Conservation (phyloP, 331 rosid genomes). For the Phaseolus coccineus region DNA sequence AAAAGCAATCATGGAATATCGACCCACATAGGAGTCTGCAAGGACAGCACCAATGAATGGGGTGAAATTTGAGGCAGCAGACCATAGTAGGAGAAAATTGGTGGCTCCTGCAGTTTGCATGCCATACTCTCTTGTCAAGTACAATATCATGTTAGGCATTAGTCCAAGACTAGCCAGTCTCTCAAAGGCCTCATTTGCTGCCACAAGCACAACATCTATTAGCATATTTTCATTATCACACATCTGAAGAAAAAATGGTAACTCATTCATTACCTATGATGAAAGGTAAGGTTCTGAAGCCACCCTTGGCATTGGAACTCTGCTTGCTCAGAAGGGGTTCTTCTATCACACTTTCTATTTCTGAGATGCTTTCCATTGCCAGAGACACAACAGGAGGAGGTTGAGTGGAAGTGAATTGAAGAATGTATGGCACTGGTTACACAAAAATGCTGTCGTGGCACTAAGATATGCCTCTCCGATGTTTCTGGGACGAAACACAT, state of each 20-base stretch:
- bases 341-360: slow-evolving; percentile 31
- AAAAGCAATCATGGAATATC: slow-evolving; percentile 40
- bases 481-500: not conserved
- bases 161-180: slow-evolving; percentile 40
- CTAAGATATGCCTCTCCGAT: not conserved
- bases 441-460: not conserved
- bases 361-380: slow-evolving; percentile 9
- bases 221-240: not conserved
- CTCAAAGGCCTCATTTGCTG: slow-evolving; percentile 58
- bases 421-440: not conserved
- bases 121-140: slow-evolving; percentile 48
- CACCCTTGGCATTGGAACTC: slow-evolving; percentile 44
- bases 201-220: slow-evolving; percentile 19
- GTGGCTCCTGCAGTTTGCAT: slow-evolving; percentile 46
- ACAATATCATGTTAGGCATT: slow-evolving; percentile 53
- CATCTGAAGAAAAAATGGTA: not conserved
- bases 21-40: slow-evolving; percentile 48
- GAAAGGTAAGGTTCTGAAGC: slow-evolving; percentile 58
- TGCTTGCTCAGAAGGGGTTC: slow-evolving; percentile 37
- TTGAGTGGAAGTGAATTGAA: not conserved
- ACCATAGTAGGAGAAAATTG: slow-evolving; percentile 45
- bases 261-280: slow-evolving; percentile 49
- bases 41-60: slow-evolving; percentile 51
- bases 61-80: slow-evolving; percentile 42
- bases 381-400: not conserved